phyloP scores from a whole-genome alignment of 2,329 filamentous ascomycete species.

The Orbilia quercus region DNA sequence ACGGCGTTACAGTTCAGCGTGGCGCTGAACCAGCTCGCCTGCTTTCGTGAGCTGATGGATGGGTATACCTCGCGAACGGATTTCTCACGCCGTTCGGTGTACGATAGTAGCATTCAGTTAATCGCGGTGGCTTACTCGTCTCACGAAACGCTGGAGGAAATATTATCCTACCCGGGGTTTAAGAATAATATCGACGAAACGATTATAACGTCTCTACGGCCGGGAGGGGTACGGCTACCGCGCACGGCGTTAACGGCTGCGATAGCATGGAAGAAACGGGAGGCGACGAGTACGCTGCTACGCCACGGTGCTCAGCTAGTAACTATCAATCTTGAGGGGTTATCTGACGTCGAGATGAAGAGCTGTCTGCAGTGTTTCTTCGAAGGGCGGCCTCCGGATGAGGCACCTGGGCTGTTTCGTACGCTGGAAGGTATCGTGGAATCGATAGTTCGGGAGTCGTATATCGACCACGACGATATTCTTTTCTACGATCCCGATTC shows the following conservation, averaged over 20 bases:
- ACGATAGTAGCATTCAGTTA: background rate
- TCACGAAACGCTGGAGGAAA: slow-evolving; percentile 6
- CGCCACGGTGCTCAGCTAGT: background rate
- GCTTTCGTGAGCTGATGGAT: slow-evolving; percentile 1
- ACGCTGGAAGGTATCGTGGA: background rate
- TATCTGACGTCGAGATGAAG: background rate
- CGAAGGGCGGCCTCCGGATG: background rate
- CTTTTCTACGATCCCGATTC: background rate
- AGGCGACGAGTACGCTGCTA: slow-evolving; percentile 2
- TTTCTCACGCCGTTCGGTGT: background rate
- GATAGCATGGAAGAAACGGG: background rate
- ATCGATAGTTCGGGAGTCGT: background rate
- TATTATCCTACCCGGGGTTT: background rate
- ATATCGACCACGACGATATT: background rate
- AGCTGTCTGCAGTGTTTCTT: background rate
- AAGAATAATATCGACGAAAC: background rate
- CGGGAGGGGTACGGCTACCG: background rate
- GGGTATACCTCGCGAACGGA: background rate
- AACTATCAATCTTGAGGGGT: background rate
- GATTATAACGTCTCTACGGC: background rate
- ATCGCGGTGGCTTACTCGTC: background rate
- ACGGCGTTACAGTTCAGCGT: slow-evolving; percentile 4
- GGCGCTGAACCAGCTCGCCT: background rate
- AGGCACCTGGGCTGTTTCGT: background rate
- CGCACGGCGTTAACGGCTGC: background rate